Percentiles rank a stretch among this genome's conserved stretches.
phyloP scores from a whole-genome alignment of 495 filamentous ascomycete species.

The Daldinia loculata region DNA sequence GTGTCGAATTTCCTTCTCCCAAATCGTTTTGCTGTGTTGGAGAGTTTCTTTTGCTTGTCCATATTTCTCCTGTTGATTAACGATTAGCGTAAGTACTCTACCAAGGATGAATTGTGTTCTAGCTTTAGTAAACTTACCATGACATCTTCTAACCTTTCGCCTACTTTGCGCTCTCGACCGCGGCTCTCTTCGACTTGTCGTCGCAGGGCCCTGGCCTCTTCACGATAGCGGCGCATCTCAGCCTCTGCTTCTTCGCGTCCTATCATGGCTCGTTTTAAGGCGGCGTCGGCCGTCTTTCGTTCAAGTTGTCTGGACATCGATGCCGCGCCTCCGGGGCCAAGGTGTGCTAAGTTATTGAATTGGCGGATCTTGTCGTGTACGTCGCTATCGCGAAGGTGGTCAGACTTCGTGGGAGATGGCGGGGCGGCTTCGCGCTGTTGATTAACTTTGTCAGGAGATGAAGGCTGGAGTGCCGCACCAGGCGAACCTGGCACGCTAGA shows the following conservation, averaged over 20 bases:
- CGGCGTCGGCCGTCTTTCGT: conserved; percentile 71
- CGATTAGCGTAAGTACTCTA: conserved; percentile 24
- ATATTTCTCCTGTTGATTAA: conserved; percentile 70
- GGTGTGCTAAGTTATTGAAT: conserved; percentile 72
- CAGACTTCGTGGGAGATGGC: conserved; percentile 36
- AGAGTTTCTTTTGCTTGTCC: conserved; percentile 78
- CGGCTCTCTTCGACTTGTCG: conserved; percentile 73
- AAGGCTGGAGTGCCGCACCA: conserved; percentile 67
- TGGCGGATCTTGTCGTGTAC: conserved; percentile 88
- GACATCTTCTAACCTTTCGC: conserved; percentile 77
- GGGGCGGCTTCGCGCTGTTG: conserved; percentile 61
- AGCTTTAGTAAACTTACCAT: conserved; percentile 60
- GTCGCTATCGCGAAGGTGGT: conserved; percentile 66
- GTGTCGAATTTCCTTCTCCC: conserved; percentile 85
- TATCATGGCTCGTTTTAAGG: conserved; percentile 79
- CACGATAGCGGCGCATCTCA: conserved; percentile 68
- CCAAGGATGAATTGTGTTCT: background rate
- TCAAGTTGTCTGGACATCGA: conserved; percentile 68
- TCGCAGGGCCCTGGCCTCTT: conserved; percentile 62
- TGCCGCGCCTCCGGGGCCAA: conserved; percentile 31
- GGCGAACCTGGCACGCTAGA: conserved; percentile 46
- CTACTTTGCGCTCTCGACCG: conserved; percentile 75
- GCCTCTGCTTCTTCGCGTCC: conserved; percentile 85
- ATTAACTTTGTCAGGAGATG: conserved; percentile 85
- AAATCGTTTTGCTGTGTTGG: conserved; percentile 73